Evolutionary conservation across 345 rosid genomes (phyloP), one percentile per base, ranked within the genome.

Genomic region (Acer yangbiense): DNA sequence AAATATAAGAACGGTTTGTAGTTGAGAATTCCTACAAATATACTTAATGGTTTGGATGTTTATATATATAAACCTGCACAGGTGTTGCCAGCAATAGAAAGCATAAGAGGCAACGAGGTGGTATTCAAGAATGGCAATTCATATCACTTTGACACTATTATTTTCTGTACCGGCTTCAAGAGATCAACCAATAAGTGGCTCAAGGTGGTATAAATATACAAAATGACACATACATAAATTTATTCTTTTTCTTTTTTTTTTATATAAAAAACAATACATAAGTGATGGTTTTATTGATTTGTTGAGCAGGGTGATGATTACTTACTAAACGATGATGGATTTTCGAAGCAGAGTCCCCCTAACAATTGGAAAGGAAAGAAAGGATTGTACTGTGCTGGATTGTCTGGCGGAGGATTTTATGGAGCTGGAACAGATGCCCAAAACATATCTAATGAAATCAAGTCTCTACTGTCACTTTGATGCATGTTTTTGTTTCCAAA

Each of bases 161-260:
- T 94, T 9, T 89, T 93, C 67, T 90, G 94, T 9, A 93, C 91
- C 18, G 92, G 94, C 65, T 82, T 78, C 71, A 82, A 66, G 71
- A 68, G 85, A 32, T 70, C 85, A 35, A 82, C 85, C 50, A 41
- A 82, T 41, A 50, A 7, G 17, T 82, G 90, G 88, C 88, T 87
- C 20, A 77, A 87, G 88, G 84, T 82, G 88, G 84, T 82, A 69
- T 43, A 35, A 4, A 35, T 35, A 60, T 32, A 4, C 50, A 48
- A 60, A 13, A 13, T 13, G 16, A 50, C 55, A 50, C 55, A 13
- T 12, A 54, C 17, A 17, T 54, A 16, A 3, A 54, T 5, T 54
- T n/a, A n/a, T n/a, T n/a, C n/a, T n/a, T n/a, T n/a, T n/a, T n/a
- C n/a, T n/a, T 3, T 1, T 54, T 16, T 54, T 52, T 52, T 13